Base-by-base conservation (phyloP, 2,329 filamentous ascomycete species). In the Stagonosporopsis rhizophila region DNA sequence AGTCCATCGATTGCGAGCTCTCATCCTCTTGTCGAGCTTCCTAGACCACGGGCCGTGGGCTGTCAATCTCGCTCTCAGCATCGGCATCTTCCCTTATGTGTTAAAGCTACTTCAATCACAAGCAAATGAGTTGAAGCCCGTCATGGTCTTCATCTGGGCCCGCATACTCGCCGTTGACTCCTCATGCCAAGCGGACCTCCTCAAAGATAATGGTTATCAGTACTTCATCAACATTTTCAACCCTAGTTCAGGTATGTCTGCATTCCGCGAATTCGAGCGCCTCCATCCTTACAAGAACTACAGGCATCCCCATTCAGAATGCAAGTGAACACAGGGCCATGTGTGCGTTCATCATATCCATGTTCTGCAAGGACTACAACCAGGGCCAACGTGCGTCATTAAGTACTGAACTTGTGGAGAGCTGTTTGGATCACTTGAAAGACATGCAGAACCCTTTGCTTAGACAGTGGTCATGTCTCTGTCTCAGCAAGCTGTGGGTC, bases 61-160 rank as follows among this genome's bases (percentile, higher is more conserved):
- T 27, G 95, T 99, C n/a, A 95, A 98, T 74, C 86, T 99, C 37
- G 95, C 95, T 15, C 83, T 99, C 15, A 97, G 93, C 75, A 99
- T 99, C 59, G 95, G 95, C 22, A 99, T 99, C 60, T 99, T 99
- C 76, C 95, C 95, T 0, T 99, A 99, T 72, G 95, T 99, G n/a
- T 81, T 99, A 30, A 99, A 99, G 77, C 82, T 99, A 23, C 81
- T 99, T 17, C 95, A 99, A 75, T 98, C 95, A 4, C 94, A 96
- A 42, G 95, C 95, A 0, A 86, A 92, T 42, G 95, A 99, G 75
- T 80, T 99, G 59, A 98, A 98, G 72, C 94, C 95, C 0, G 93
- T 98, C 58, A 98, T 99, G 95, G 93, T 99, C 5, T 99, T 98
- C 76, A 99, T 99, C 61, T 99, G 95, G 95, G 93, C 95, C 6